Evolutionary conservation across 345 rosid genomes (phyloP).

Genomic region (Bretschneidera sinensis): DNA sequence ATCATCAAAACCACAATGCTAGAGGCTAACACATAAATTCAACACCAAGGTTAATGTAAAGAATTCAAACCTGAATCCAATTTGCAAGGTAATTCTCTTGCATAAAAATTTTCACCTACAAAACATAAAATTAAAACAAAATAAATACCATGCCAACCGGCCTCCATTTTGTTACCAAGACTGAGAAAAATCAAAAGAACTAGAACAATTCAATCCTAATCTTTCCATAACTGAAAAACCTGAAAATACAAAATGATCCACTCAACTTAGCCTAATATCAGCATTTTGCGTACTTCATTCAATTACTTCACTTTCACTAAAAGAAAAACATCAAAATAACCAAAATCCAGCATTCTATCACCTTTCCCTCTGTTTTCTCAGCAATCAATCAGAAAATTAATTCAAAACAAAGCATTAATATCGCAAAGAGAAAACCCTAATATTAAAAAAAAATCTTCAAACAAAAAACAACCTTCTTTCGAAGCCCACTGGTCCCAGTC

Average conservation of each 20-base stretch:
- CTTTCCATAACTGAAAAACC: neutral
- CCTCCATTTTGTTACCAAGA: neutral
- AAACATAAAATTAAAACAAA: neutral
- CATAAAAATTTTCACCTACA: conserved; percentile 84
- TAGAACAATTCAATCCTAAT: neutral
- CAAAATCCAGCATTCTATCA: conserved; percentile 4
- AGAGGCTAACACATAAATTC: neutral
- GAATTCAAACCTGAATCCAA: conserved; percentile 80
- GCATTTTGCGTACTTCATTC: neutral
- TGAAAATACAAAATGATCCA: neutral
- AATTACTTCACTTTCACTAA: conserved; percentile 3
- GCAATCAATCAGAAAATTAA: neutral
- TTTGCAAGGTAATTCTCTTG: conserved; percentile 84
- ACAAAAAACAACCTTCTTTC: conserved; percentile 57
- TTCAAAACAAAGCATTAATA: neutral
- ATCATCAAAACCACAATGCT: neutral
- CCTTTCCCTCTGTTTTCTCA: neutral
- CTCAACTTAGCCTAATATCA: neutral
- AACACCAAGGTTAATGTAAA: conserved; percentile 8
- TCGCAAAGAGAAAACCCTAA: neutral
- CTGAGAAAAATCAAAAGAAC: neutral
- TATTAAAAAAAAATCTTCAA: neutral
- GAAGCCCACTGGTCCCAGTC: conserved; percentile 80
- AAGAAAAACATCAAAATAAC: neutral
- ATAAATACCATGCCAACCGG: neutral